Percentiles rank a stretch among this genome's conserved stretches.
These are phyloP conservation scores for Suhomyces panamericanus DNA, from an alignment of 1,139 yeast species.

Conservation along the genomic window DNA sequence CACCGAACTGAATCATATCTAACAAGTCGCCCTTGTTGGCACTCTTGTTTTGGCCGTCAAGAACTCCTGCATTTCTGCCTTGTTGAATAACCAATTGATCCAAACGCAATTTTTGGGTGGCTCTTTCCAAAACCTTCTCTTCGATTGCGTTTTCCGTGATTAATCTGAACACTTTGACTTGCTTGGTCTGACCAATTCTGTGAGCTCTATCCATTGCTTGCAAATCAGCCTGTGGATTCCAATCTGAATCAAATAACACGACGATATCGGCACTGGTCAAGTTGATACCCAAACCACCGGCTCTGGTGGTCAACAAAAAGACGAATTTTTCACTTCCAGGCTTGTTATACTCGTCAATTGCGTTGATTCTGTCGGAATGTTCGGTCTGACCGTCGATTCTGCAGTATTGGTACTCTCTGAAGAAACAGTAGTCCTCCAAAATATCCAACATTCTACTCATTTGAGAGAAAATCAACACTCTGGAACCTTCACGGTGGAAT, in stretches of 20 bases:
- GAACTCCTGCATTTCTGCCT: slow-evolving; percentile 50
- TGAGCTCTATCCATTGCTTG: slow-evolving; percentile 91
- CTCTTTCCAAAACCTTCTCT: slow-evolving; percentile 77
- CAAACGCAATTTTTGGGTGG: slow-evolving; percentile 72
- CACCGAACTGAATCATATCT: slow-evolving; percentile 82
- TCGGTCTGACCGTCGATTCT: slow-evolving; percentile 83
- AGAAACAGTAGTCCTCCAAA: slow-evolving; percentile 72
- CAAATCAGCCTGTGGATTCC: slow-evolving; percentile 87
- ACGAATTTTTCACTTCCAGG: slow-evolving; percentile 70
- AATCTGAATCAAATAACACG: slow-evolving; percentile 72
- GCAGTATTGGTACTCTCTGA: slow-evolving; percentile 67
- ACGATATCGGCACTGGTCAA: slow-evolving; percentile 77
- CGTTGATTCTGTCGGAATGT: slow-evolving; percentile 70
- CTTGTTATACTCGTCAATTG: slow-evolving; percentile 74
- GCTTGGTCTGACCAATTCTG: slow-evolving; percentile 82
- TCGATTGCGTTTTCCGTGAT: slow-evolving; percentile 81
- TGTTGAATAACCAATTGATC: slow-evolving; percentile 84
- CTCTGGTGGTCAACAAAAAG: slow-evolving; percentile 74
- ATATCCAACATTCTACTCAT: slow-evolving; percentile 82
- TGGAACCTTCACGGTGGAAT: slow-evolving; percentile 64
- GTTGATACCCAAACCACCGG: slow-evolving; percentile 86
- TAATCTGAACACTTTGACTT: slow-evolving; percentile 73
- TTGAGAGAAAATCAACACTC: slow-evolving; percentile 77
- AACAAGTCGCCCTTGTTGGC: slow-evolving; percentile 68
- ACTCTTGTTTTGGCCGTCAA: slow-evolving; percentile 41